phyloP scores from a whole-genome alignment of 2,329 filamentous ascomycete genomes.

The Calonectria fujianensis region DNA sequence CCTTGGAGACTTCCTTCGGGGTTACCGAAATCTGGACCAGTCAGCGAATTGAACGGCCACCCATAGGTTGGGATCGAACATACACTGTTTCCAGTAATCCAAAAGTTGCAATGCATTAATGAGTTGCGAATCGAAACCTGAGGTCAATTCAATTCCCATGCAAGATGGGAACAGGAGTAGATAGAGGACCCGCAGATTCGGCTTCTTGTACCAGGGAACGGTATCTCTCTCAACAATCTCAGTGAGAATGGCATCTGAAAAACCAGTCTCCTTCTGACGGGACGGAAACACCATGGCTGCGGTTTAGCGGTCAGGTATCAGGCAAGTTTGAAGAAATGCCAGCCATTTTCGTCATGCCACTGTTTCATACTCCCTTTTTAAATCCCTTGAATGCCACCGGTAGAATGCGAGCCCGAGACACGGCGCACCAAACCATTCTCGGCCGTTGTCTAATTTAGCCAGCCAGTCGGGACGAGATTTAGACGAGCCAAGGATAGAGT shows the following conservation, averaged over 20 bases:
- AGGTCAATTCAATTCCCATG: constrained; percentile 75
- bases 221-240: constrained; percentile 58
- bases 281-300: constrained; percentile 28
- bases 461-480: constrained; percentile 6
- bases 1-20: constrained; percentile 62
- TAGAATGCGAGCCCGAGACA: not conserved
- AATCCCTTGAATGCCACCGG: constrained; percentile 2
- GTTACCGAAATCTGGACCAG: constrained; percentile 14
- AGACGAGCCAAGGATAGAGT: constrained; percentile 7
- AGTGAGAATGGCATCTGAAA: constrained; percentile 53
- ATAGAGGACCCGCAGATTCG: constrained; percentile 71
- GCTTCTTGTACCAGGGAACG: constrained; percentile 72
- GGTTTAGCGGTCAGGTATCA: not conserved
- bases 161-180: constrained; percentile 71
- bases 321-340: not conserved
- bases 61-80: not conserved
- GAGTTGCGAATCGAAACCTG: constrained; percentile 68
- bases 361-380: not conserved
- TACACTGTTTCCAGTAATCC: constrained; percentile 32
- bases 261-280: constrained; percentile 33
- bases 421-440: not conserved
- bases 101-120: constrained; percentile 33
- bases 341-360: not conserved
- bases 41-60: not conserved
- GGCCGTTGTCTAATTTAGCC: constrained; percentile 23